Conservation (phyloP, 352 stramenopile genomes). For the Phytophthora sp. region DNA sequence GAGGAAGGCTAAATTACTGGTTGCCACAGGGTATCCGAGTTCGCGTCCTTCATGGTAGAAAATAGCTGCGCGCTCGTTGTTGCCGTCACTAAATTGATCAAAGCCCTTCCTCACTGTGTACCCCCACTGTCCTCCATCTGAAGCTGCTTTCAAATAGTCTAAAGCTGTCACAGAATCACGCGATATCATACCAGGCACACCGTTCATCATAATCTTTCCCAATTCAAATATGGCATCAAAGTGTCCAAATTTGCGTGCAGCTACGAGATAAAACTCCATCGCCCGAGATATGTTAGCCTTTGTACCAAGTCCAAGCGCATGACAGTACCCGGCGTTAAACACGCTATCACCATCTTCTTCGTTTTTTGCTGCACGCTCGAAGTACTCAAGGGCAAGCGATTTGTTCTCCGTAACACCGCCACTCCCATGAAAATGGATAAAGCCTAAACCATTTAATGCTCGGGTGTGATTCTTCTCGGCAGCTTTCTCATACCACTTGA, state of each 20-base stretch:
- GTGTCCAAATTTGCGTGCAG: constrained; percentile 79
- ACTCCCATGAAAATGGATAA: constrained; percentile 88
- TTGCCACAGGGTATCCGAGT: constrained; percentile 67
- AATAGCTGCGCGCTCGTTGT: constrained; percentile 54
- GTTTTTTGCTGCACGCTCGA: constrained; percentile 81
- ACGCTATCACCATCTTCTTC: constrained; percentile 87
- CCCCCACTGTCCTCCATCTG: constrained; percentile 70
- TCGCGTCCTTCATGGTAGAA: constrained; percentile 71
- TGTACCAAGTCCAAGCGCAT: constrained; percentile 70
- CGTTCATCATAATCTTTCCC: constrained; percentile 59
- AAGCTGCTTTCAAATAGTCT: constrained; percentile 65
- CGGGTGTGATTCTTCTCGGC: constrained; percentile 71
- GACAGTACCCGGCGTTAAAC: constrained; percentile 90
- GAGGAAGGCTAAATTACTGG: constrained; percentile 79
- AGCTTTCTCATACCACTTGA: constrained; percentile 82
- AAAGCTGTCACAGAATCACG: constrained; percentile 35
- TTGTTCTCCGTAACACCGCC: constrained; percentile 76
- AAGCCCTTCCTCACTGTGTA: constrained; percentile 62
- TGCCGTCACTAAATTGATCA: constrained; percentile 50
- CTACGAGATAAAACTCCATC: constrained; percentile 65
- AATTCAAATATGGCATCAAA: constrained; percentile 86
- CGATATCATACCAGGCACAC: constrained; percentile 28
- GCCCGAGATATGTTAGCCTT: constrained; percentile 56
- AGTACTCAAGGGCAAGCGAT: constrained; percentile 77
- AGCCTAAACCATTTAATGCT: constrained; percentile 90